Percentiles rank a stretch among this genome's conserved stretches.
Conservation (phyloP, 108 stramenopile genomes). For the Stephanodiscus minutulus region DNA sequence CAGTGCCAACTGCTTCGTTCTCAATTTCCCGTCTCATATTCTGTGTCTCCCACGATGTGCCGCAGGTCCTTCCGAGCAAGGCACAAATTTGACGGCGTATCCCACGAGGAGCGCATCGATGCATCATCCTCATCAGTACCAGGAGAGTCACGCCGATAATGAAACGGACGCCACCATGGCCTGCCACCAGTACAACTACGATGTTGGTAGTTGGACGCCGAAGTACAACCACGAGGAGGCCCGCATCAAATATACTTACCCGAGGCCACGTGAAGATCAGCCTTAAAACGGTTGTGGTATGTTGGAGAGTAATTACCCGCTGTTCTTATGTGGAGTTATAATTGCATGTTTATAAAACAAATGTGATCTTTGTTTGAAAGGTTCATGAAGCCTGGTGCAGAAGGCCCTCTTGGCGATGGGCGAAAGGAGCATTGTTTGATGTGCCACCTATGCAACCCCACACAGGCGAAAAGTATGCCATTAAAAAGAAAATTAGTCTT, state of each 20-base stretch:
- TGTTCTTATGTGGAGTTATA: too few relatives aligned
- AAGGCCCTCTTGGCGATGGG: too few relatives aligned
- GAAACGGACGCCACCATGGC: not conserved
- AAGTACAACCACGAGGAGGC: not conserved
- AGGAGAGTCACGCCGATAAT: not conserved
- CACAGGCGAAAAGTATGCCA: too few relatives aligned
- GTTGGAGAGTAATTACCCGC: too few relatives aligned
- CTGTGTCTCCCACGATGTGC: too few relatives aligned
- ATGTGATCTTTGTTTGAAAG: too few relatives aligned
- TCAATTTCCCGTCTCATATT: not conserved
- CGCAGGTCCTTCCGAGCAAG: slow-evolving; percentile 3
- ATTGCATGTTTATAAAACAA: too few relatives aligned
- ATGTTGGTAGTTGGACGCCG: not conserved
- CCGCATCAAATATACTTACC: slow-evolving; percentile 20
- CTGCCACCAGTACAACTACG: not conserved
- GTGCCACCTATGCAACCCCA: too few relatives aligned
- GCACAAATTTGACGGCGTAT: not conserved
- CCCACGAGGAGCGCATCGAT: not conserved
- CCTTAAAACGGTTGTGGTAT: too few relatives aligned
- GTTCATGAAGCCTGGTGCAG: too few relatives aligned
- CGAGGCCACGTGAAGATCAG: slow-evolving; percentile 20
- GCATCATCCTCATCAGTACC: not conserved
- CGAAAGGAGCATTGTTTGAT: too few relatives aligned
- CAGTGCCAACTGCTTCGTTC: not conserved
- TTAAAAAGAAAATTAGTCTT: too few relatives aligned